Conservation (phyloP, 2,329 filamentous ascomycete genomes). For the Scedosporium dehoogii region DNA sequence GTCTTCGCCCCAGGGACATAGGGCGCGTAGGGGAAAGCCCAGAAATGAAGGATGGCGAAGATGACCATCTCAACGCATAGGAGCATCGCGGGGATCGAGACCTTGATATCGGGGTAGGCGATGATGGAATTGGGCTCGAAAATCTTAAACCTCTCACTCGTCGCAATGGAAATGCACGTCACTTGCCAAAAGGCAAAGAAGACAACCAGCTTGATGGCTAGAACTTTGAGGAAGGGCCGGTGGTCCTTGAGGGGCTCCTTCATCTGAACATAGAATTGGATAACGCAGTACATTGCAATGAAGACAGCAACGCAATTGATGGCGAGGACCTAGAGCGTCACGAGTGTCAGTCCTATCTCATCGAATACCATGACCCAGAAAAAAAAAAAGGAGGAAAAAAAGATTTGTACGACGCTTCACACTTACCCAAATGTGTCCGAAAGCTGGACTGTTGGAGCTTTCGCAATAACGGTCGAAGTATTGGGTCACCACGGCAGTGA, state of each 20-base stretch:
- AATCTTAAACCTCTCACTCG: slow-evolving; percentile 49
- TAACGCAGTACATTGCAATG: slow-evolving; percentile 79
- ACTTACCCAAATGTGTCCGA: slow-evolving; percentile 74
- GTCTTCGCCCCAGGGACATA: slow-evolving; percentile 44
- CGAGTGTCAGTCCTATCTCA: not conserved
- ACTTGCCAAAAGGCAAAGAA: slow-evolving; percentile 87
- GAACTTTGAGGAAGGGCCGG: slow-evolving; percentile 66
- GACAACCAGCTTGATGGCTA: slow-evolving; percentile 83
- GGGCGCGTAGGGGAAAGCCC: slow-evolving; percentile 68
- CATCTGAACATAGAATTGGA: slow-evolving; percentile 79
- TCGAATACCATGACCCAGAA: slow-evolving; percentile 6
- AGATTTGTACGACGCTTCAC: not conserved
- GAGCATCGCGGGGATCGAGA: slow-evolving; percentile 68
- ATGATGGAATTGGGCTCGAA: slow-evolving; percentile 50
- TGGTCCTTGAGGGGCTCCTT: slow-evolving; percentile 58
- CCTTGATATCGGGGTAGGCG: slow-evolving; percentile 61
- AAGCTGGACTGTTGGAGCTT: slow-evolving; percentile 64
- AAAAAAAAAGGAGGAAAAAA: slow-evolving; percentile 6
- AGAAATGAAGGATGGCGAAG: slow-evolving; percentile 69
- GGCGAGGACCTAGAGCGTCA: slow-evolving; percentile 40
- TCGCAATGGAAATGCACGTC: slow-evolving; percentile 38
- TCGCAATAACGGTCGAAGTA: slow-evolving; percentile 65
- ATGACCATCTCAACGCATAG: slow-evolving; percentile 79
- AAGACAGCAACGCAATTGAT: slow-evolving; percentile 65
- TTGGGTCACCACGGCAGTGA: slow-evolving; percentile 66